These are phyloP conservation scores for Gautieria morchelliformis DNA, from an alignment of 768 basidiomycete species.

Conservation along the genomic window DNA sequence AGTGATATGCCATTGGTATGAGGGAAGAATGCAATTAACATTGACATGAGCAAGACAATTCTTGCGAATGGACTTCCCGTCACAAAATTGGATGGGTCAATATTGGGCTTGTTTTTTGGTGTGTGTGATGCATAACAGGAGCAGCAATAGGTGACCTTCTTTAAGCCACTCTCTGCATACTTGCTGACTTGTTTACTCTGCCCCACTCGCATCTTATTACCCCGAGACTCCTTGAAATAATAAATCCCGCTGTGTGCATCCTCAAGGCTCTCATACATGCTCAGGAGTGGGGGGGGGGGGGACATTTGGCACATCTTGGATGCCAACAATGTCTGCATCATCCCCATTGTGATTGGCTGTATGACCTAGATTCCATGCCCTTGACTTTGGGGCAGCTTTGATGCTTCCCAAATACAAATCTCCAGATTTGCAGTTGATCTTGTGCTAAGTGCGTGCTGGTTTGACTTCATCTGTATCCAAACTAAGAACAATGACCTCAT, in stretches of 20 bases:
- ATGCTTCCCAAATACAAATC: no score
- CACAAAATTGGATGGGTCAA: slow-evolving; percentile 16
- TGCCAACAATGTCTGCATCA: neutral
- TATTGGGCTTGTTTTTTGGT: slow-evolving; percentile 6
- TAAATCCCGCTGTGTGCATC: neutral
- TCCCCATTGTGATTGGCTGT: neutral
- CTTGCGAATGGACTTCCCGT: slow-evolving; percentile 14
- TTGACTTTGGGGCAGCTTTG: no score
- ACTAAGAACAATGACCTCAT: no score
- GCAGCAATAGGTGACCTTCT: no score
- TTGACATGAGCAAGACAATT: no score
- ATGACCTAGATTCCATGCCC: neutral
- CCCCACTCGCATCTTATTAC: no score
- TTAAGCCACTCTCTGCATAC: neutral
- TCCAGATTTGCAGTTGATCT: no score
- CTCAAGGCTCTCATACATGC: neutral
- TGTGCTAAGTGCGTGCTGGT: no score
- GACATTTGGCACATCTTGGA: neutral
- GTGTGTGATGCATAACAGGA: no score
- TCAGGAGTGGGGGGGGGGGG: neutral
- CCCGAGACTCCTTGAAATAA: neutral
- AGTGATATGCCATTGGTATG: no score
- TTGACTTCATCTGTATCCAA: no score
- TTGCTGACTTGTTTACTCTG: neutral
- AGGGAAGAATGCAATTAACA: no score